phyloP scores from a whole-genome alignment of 2,329 filamentous ascomycete genomes.

The Aureobasidium sp. region DNA sequence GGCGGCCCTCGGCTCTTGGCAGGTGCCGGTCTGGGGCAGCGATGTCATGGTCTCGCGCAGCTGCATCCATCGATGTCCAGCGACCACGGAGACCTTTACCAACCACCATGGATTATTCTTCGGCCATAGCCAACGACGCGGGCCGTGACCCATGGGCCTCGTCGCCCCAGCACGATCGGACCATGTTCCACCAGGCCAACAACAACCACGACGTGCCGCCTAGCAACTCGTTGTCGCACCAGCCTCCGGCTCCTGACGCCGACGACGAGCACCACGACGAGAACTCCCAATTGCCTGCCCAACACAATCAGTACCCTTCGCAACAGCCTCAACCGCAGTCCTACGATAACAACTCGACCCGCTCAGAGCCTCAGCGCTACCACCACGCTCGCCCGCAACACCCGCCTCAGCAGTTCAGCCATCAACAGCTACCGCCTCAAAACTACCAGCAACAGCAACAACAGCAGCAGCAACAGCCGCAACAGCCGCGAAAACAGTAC shows the following conservation, averaged over 20 bases:
- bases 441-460: conserved; percentile 31
- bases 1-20: conserved; percentile 11
- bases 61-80: conserved; percentile 16
- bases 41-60: conserved; percentile 21
- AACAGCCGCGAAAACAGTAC: conserved; percentile 30
- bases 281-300: conserved; percentile 14
- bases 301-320: not conserved
- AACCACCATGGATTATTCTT: conserved; percentile 56
- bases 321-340: not conserved
- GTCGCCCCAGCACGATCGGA: conserved; percentile 47
- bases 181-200: conserved; percentile 41
- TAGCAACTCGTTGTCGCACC: conserved; percentile 22
- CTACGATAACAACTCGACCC: conserved; percentile 1
- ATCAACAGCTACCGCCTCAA: conserved; percentile 17
- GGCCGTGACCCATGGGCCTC: conserved; percentile 60
- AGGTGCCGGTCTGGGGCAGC: conserved; percentile 21
- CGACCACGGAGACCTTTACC: conserved; percentile 16
- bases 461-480: conserved; percentile 29
- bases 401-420: conserved; percentile 33
- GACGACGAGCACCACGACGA: conserved; percentile 3
- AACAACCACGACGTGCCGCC: conserved; percentile 36
- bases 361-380: conserved; percentile 17
- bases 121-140: conserved; percentile 47
- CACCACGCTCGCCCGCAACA: conserved; percentile 31
- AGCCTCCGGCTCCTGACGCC: conserved; percentile 13